phyloP scores from a whole-genome alignment of 768 basidiomycete species.

The Sarcodon sp. region DNA sequence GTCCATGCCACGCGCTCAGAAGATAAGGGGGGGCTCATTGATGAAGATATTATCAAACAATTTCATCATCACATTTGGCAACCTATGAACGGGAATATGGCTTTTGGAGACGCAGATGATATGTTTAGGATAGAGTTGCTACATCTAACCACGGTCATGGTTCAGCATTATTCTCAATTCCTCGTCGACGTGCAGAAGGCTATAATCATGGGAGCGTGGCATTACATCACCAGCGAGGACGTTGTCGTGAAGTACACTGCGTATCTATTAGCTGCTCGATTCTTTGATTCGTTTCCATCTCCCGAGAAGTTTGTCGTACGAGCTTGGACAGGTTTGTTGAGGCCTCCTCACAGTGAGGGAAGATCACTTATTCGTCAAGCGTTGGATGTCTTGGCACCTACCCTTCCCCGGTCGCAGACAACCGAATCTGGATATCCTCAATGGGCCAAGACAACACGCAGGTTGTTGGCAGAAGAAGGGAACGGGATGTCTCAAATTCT shows the following conservation, averaged over 20 bases:
- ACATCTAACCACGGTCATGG: slow-evolving; percentile 78
- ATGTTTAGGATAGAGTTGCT: slow-evolving; percentile 84
- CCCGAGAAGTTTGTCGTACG: slow-evolving; percentile 85
- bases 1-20: slow-evolving; percentile 51
- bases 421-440: slow-evolving; percentile 42
- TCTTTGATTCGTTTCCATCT: slow-evolving; percentile 81
- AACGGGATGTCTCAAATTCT: slow-evolving; percentile 55
- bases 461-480: slow-evolving; percentile 82
- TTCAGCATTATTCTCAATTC: slow-evolving; percentile 74
- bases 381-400: slow-evolving; percentile 74
- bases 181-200: slow-evolving; percentile 79
- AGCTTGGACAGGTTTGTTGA: slow-evolving; percentile 84
- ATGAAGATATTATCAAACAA: slow-evolving; percentile 54
- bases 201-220: slow-evolving; percentile 89
- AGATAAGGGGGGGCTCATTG: slow-evolving; percentile 49
- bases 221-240: slow-evolving; percentile 77
- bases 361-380: slow-evolving; percentile 74
- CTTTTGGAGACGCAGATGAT: slow-evolving; percentile 58
- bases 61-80: slow-evolving; percentile 75
- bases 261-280: slow-evolving; percentile 81
- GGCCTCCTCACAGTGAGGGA: slow-evolving; percentile 67
- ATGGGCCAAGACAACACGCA: slow-evolving; percentile 83
- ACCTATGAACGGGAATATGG: slow-evolving; percentile 45
- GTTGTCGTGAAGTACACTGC: slow-evolving; percentile 87
- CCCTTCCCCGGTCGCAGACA: slow-evolving; percentile 52